Conservation (phyloP, 352 stramenopile genomes). For the Globisporangium yorkense region DNA sequence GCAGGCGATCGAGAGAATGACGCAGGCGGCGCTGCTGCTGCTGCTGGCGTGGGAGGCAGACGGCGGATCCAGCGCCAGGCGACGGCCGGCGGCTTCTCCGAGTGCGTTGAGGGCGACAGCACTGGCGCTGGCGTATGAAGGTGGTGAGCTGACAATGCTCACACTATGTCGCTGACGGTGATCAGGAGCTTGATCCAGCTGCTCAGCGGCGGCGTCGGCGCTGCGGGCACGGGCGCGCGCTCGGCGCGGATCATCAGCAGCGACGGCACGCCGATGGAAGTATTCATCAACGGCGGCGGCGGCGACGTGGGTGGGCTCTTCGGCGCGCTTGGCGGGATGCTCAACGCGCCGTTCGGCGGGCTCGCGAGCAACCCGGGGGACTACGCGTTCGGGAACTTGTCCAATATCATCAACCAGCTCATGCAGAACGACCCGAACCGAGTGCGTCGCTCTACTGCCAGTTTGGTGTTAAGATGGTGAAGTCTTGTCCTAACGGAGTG, state of each 20-base stretch:
- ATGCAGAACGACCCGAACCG: conserved; percentile 87
- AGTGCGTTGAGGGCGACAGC: not conserved
- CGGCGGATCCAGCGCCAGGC: conserved; percentile 6
- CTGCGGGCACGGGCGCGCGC: conserved; percentile 14
- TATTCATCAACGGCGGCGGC: conserved; percentile 41
- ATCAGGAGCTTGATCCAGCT: conserved; percentile 43
- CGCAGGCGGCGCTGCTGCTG: not conserved
- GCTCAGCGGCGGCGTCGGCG: conserved; percentile 22
- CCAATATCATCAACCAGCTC: conserved; percentile 83
- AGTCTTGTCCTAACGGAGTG: not conserved
- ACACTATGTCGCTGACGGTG: not conserved
- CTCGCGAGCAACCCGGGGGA: conserved; percentile 64
- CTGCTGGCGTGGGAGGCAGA: not conserved
- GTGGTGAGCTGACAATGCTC: not conserved
- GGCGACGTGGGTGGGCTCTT: conserved; percentile 43
- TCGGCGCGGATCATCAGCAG: conserved; percentile 54
- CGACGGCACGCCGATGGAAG: conserved; percentile 64
- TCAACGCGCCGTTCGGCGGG: conserved; percentile 26
- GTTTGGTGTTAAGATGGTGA: not conserved
- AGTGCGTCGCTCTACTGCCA: conserved; percentile 24
- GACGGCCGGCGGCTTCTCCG: conserved; percentile 9
- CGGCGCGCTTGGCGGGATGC: conserved; percentile 53
- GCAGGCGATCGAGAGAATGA: not conserved
- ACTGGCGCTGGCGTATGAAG: not conserved
- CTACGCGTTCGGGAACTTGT: conserved; percentile 83